phyloP scores from a whole-genome alignment of 768 basidiomycete species.

The Lactifluus subvellereus region DNA sequence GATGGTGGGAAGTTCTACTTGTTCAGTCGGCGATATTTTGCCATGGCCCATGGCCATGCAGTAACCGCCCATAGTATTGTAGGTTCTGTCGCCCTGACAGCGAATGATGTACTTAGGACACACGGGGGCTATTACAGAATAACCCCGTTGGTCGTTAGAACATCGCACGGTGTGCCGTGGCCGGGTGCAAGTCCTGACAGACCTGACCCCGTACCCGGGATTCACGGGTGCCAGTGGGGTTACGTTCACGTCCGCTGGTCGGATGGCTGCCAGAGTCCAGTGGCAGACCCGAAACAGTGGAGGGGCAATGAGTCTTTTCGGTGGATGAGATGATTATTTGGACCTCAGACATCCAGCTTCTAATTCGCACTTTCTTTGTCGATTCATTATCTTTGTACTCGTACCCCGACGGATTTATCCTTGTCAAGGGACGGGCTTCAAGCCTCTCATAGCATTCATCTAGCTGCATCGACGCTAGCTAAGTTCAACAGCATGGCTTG shows the following conservation, averaged over 20 bases:
- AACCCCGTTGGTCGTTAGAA: conserved; percentile 9
- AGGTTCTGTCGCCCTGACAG: conserved; percentile 16
- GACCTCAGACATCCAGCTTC: background rate
- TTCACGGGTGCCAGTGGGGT: background rate
- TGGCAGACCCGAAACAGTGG: background rate
- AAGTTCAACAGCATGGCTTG: background rate
- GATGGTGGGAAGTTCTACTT: background rate
- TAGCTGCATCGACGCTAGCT: background rate
- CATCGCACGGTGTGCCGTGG: conserved; percentile 10
- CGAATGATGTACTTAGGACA: conserved; percentile 6
- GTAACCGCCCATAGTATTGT: background rate
- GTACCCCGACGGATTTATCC: background rate
- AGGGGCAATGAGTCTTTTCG: background rate
- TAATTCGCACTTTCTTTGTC: background rate
- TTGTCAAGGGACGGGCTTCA: background rate
- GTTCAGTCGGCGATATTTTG: background rate
- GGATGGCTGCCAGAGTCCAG: background rate
- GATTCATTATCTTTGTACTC: background rate
- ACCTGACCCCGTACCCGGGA: background rate
- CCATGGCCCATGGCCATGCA: background rate
- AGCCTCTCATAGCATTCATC: background rate
- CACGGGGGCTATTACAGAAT: background rate
- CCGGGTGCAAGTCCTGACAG: background rate
- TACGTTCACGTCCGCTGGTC: conserved; percentile 15
- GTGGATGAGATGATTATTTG: background rate